Evolutionary conservation across 495 filamentous ascomycete species (phyloP), one percentile per base, ranked within the genome.

Genomic region (Penicillium ochrochloron): DNA sequence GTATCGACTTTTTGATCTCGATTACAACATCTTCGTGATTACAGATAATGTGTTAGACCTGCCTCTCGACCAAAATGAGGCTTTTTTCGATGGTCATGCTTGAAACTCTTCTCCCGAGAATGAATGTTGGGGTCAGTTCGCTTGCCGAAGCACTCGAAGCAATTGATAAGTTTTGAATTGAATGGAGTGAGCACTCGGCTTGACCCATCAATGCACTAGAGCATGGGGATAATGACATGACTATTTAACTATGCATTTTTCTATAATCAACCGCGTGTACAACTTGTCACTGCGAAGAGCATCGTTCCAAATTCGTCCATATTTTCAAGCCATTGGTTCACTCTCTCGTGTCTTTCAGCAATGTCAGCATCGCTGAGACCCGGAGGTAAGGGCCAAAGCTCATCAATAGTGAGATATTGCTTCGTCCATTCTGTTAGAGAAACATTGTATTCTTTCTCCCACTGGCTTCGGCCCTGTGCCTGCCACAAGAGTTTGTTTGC

Each of bases 291-390:
- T 0, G 80, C 74, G 59, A 77, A 82, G n/a, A 84, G 67, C 80
- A 83, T 82, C 0, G 74, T 81, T 25, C 80, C 82, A 69, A 73
- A 84, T 64, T 81, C 79, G 63, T 84, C 80, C 17, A 82, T 54
- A 31, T 72, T 67, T 58, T 80, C 76, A 11, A 83, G 62, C 80
- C 82, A 83, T 7, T 58, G 72, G 59, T 83, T 77, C 2, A 80
- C 77, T 64, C 79, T 67, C 1, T 56, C 66, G 0, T 71, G 71
- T 62, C 77, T 74, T 57, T 63, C 60, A 12, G 55, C 54, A 59
- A 78, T 48, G 3, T 52, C 64, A 17, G 50, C 19, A 14, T 76
- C 75, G 34, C 67, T 63, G 10, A 78, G 50, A 21, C 68, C 73
- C 3, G 61, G 10, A 31, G 68, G 70, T 17, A 66, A 68, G 9